Evolutionary conservation across 495 filamentous ascomycete genomes (phyloP).

Genomic region (Trichocladium uniseriatum): DNA sequence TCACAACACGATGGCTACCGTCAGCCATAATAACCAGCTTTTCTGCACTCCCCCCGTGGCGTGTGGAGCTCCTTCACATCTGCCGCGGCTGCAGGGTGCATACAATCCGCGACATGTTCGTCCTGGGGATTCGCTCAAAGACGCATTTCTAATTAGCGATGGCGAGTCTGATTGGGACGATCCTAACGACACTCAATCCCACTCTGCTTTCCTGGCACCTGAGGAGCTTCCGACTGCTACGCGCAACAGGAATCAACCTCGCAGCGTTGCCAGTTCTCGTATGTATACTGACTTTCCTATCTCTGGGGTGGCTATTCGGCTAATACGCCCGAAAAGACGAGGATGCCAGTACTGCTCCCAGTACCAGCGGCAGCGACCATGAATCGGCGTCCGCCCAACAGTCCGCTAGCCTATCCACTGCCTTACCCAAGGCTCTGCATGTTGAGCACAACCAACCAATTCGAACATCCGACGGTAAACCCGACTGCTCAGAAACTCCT

Average conservation of each 20-base stretch:
- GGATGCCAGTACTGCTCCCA: slow-evolving; percentile 12
- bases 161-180: slow-evolving; percentile 13
- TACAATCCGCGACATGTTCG: slow-evolving; percentile 4
- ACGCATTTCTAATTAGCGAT: slow-evolving; percentile 13
- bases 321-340: slow-evolving; percentile 15
- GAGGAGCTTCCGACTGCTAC: slow-evolving; percentile 8
- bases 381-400: too few relatives aligned
- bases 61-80: slow-evolving; percentile 10
- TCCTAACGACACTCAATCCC: slow-evolving; percentile 12
- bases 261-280: slow-evolving; percentile 10
- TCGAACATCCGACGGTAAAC: not conserved
- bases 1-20: slow-evolving; percentile 4
- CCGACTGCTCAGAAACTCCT: not conserved
- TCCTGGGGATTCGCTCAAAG: slow-evolving; percentile 2
- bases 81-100: slow-evolving; percentile 8
- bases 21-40: slow-evolving; percentile 12
- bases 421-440: slow-evolving; percentile 7
- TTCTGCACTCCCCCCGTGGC: slow-evolving; percentile 14
- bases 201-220: slow-evolving; percentile 12
- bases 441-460: not conserved
- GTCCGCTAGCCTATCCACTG: too few relatives aligned
- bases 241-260: slow-evolving; percentile 7
- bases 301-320: slow-evolving; percentile 6
- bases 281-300: too few relatives aligned
- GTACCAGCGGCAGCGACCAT: slow-evolving; percentile 8